A percentile compares a stretch with the other conserved stretches of the same genome.
Conservation (phyloP, 345 rosid genomes). For the Melastoma malabathricum region DNA sequence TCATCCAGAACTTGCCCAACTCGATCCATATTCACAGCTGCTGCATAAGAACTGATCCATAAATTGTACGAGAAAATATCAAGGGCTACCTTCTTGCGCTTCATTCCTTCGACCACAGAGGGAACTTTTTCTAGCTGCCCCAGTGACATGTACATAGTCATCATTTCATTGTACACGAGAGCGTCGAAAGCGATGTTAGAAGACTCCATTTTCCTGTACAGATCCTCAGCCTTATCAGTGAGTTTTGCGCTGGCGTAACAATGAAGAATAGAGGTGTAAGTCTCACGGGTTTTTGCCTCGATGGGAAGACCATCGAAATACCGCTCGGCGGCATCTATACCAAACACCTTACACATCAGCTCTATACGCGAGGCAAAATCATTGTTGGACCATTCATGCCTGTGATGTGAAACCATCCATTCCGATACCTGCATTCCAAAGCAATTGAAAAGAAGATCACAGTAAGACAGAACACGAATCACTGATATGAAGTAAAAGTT, state of each 20-base stretch:
- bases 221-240: constrained; percentile 48
- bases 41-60: constrained; percentile 87
- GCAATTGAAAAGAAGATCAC: too few species aligned
- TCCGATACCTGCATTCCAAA: constrained; percentile 47
- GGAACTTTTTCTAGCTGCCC: constrained; percentile 73
- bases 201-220: constrained; percentile 44
- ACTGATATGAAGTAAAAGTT: too few species aligned
- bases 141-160: constrained; percentile 87
- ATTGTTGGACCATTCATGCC: constrained; percentile 39
- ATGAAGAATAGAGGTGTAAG: constrained; percentile 90
- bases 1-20: constrained; percentile 53
- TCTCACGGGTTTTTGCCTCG: constrained; percentile 50
- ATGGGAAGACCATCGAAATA: constrained; percentile 59
- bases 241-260: constrained; percentile 52
- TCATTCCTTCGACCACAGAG: constrained; percentile 40
- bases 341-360: constrained; percentile 77
- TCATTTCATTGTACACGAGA: constrained; percentile 76
- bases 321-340: constrained; percentile 79
- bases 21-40: constrained; percentile 37
- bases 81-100: constrained; percentile 37
- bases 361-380: constrained; percentile 67
- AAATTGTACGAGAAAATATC: constrained; percentile 84
- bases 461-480: too few species aligned
- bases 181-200: constrained; percentile 39
- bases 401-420: constrained; percentile 63